Base-by-base conservation (phyloP, 768 basidiomycete genomes). In the Panaeolus papilionaceus region DNA sequence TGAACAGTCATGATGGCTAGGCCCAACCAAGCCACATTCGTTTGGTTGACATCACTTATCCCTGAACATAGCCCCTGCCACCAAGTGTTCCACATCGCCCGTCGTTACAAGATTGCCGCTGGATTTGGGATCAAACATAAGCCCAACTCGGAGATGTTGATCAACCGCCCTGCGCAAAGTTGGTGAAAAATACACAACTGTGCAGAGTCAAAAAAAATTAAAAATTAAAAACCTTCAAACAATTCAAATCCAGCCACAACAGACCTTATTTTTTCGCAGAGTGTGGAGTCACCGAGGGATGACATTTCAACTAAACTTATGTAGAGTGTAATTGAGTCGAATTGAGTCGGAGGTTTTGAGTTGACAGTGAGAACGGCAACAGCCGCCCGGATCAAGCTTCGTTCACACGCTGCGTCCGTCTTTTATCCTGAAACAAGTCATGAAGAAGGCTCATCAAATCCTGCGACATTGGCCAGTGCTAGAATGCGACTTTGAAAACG, bases 11-110 rank as follows among this genome's bases (percentile, higher is more conserved):
- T 58, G 54, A 58, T 37, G 54, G 33, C 33, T 12, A 58, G 14
- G 33, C 18, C 16, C 28, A 16, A 1, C 3, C 11, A 28, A 16
- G 54, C 12, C 54, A 58, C n/a, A 37, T 37, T 28, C 26, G 11
- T 23, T 58, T 58, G 54, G 54, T 58, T 58, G 54, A 58, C 54
- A 58, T 58, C 54, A 58, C 4, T 33, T 58, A 37, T 37, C 54
- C 54, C 54, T 58, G 54, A 37, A 33, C 54, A 58, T 37, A 37
- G 54, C 54, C 54, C 26, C 54, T 51, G 47, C n/a, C 20, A 20
- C 33, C 8, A 37, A 28, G 26, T 0, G 6, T 37, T 37, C 54
- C 20, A 28, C 54, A 58, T 58, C 54, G 54, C 54, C 54, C 54
- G 54, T 58, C 54, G 54, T 16, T 37, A 58, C 33, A 4, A 3